Percentiles rank a stretch among this genome's conserved stretches.
phyloP scores from a whole-genome alignment of 106 monocot genomes.

The Narthecium ossifragum region DNA sequence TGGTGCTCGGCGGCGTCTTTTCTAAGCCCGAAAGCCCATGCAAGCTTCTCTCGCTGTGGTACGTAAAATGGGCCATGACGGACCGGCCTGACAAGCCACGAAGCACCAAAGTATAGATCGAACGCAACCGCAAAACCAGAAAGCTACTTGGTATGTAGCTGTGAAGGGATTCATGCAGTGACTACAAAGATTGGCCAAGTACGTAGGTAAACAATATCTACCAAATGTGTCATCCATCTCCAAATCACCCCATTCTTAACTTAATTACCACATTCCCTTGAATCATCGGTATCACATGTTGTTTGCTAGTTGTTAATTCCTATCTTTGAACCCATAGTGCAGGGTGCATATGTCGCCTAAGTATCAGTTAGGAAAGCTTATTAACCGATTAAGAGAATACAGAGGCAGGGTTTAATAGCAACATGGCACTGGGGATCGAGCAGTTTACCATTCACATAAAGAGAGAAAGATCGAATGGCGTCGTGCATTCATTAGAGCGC shows the following conservation, averaged over 20 bases:
- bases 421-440: background rate
- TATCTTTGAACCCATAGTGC: constrained; percentile 42
- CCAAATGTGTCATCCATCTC: too few species aligned
- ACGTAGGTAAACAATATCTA: too few species aligned
- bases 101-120: too few species aligned
- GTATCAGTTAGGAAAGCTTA: background rate
- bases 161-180: too few species aligned
- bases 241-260: too few species aligned
- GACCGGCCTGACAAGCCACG: too few species aligned
- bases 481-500: constrained; percentile 49
- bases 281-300: constrained; percentile 59
- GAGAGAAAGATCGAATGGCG: constrained; percentile 68
- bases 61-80: constrained; percentile 41
- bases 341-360: constrained; percentile 74
- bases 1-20: constrained; percentile 55
- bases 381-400: too few species aligned
- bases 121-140: too few species aligned
- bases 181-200: too few species aligned
- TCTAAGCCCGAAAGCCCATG: constrained; percentile 65
- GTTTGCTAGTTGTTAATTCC: constrained; percentile 92
- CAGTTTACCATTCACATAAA: constrained; percentile 79
- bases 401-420: background rate
- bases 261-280: constrained; percentile 67
- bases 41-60: constrained; percentile 91
- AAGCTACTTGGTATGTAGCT: too few species aligned